Conservation (phyloP, 805 yeast genomes). For the Zygosaccharomyces bisporus region DNA sequence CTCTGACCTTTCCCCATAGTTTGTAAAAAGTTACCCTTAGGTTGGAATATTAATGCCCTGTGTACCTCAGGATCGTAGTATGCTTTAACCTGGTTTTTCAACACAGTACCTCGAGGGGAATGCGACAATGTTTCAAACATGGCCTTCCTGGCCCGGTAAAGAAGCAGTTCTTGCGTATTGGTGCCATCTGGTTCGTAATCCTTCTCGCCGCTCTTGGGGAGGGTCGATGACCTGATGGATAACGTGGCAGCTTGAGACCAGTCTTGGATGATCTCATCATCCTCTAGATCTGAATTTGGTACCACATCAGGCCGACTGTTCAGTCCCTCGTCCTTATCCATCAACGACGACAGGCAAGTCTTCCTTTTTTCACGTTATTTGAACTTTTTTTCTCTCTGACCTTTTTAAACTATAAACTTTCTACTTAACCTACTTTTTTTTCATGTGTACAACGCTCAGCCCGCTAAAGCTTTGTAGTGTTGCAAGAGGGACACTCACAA, state of each 20-base stretch:
- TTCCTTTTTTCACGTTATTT: neutral
- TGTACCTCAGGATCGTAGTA: slow-evolving; percentile 40
- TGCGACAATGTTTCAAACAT: slow-evolving; percentile 67
- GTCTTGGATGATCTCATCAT: slow-evolving; percentile 49
- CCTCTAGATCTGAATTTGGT: slow-evolving; percentile 30
- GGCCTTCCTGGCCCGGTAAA: slow-evolving; percentile 55
- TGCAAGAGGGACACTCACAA: slow-evolving; percentile 20
- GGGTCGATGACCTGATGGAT: slow-evolving; percentile 20
- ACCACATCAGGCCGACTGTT: slow-evolving; percentile 1
- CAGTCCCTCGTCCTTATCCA: slow-evolving; percentile 5
- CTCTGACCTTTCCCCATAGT: slow-evolving; percentile 63
- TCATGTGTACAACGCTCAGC: neutral
- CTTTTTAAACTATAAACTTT: neutral
- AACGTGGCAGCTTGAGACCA: slow-evolving; percentile 45
- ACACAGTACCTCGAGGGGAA: slow-evolving; percentile 43
- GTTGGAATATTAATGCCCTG: slow-evolving; percentile 42
- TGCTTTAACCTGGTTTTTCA: slow-evolving; percentile 51
- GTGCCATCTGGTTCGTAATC: slow-evolving; percentile 85
- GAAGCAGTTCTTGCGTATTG: slow-evolving; percentile 42
- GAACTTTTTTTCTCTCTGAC: neutral
- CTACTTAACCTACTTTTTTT: slow-evolving; percentile 1
- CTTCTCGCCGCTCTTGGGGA: slow-evolving; percentile 76
- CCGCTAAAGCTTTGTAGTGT: slow-evolving; percentile 16
- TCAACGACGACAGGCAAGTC: no score
- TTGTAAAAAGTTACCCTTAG: slow-evolving; percentile 69